Conservation (phyloP, 306 rosid genomes). For the Canavalia gladiata region DNA sequence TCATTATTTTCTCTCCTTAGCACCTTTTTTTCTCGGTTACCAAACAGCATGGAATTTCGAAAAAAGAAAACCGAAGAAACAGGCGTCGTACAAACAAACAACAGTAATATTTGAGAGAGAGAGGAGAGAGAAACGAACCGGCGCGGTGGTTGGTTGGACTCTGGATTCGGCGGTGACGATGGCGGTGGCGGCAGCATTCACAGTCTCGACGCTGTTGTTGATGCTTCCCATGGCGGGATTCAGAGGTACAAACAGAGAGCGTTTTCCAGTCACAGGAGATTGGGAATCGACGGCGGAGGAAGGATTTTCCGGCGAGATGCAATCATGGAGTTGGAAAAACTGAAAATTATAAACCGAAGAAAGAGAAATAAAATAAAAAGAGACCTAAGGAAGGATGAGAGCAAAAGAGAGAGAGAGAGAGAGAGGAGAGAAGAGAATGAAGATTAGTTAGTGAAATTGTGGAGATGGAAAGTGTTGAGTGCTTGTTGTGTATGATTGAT, state of each 20-base stretch:
- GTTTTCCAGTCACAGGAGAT: conserved; percentile 46
- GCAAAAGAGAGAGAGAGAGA: conserved; percentile 5
- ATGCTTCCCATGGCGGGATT: conserved; percentile 63
- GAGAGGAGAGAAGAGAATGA: neutral
- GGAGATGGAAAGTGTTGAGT: conserved; percentile 10
- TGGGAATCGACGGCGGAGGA: conserved; percentile 15
- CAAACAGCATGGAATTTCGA: conserved; percentile 37
- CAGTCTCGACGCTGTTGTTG: conserved; percentile 79
- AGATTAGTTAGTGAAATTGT: neutral
- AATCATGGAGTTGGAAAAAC: conserved; percentile 52
- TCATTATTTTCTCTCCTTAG: conserved; percentile 38
- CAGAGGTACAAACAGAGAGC: neutral
- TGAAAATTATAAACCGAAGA: neutral
- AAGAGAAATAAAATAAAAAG: neutral
- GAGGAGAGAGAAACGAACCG: conserved; percentile 56
- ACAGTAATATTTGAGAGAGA: conserved; percentile 14
- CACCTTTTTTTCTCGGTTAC: conserved; percentile 45
- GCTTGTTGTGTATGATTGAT: neutral
- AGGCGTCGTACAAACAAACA: neutral
- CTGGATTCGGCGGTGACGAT: conserved; percentile 88
- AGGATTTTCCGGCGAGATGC: conserved; percentile 51
- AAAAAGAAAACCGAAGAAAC: conserved; percentile 30
- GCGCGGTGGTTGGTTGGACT: conserved; percentile 71
- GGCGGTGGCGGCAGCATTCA: conserved; percentile 95
- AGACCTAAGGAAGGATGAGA: neutral